Evolutionary conservation across 2,329 filamentous ascomycete species (phyloP).

Genomic region (Trichoderma brevicompactum): DNA sequence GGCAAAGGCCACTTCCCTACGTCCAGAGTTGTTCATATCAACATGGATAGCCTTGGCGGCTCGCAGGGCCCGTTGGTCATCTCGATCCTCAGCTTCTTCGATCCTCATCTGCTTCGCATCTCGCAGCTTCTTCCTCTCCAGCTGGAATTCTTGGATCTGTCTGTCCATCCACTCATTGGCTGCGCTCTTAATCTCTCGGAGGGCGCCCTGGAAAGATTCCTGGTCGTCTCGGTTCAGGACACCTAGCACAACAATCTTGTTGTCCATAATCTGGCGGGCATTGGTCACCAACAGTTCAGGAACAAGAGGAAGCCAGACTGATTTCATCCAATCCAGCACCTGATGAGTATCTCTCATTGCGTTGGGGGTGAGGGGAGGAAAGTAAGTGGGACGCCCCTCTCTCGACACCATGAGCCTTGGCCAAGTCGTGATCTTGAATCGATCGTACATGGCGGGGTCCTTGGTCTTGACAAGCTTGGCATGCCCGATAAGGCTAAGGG

Average conservation of each 20-base stretch:
- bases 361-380: conserved; percentile 80
- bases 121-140: conserved; percentile 89
- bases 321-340: conserved; percentile 91
- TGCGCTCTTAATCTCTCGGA: conserved; percentile 91
- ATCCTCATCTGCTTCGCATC: conserved; percentile 95
- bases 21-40: conserved; percentile 84
- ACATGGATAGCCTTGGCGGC: conserved; percentile 90
- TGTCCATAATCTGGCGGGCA: conserved; percentile 91
- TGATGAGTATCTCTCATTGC: conserved; percentile 87
- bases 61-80: conserved; percentile 83
- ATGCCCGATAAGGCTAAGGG: conserved; percentile 85
- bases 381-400: conserved; percentile 89
- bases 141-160: conserved; percentile 86
- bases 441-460: conserved; percentile 72
- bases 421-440: conserved; percentile 97
- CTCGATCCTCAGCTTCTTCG: conserved; percentile 92
- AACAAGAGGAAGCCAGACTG: conserved; percentile 93
- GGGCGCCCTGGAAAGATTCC: conserved; percentile 76
- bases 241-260: conserved; percentile 91
- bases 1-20: conserved; percentile 89
- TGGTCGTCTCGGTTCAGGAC: conserved; percentile 80
- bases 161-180: conserved; percentile 98
- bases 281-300: conserved; percentile 92
- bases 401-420: conserved; percentile 88
- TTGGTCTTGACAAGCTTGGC: conserved; percentile 92